Evolutionary conservation across 2,329 filamentous ascomycete genomes (phyloP), one percentile per base, ranked within the genome.

Genomic region (Aspergillus pseudoviridinutans): DNA sequence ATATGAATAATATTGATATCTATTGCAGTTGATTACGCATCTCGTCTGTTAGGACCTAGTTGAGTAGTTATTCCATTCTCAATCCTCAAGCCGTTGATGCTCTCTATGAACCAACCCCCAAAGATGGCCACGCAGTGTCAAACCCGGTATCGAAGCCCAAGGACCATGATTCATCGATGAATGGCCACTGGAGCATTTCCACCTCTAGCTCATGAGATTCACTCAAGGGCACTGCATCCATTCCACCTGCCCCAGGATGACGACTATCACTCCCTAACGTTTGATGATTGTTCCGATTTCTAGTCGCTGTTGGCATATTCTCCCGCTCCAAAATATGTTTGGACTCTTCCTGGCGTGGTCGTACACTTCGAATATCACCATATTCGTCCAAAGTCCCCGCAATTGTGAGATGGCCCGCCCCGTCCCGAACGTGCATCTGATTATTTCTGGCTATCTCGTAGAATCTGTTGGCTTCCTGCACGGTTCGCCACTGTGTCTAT

Each of bases 171-270:
- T 66, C 71, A 51, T 74, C 71, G 28, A 74, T 68, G 38, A 74
- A 74, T 0, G 71, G 71, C 71, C 71, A 74, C 55, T 74, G 71
- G 50, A 73, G 64, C 67, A 74, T 72, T 51, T 74, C 71, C 3
- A 66, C 63, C 47, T 74, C 71, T 1, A 73, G 52, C 22, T 73
- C 69, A 49, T 68, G 66, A 49, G 57, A 58, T 12, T 60, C 52
- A 46, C 53, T 29, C 9, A 58, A 55, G 10, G 44, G 44, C 5
- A 25, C 12, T 14, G 22, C 20, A 12, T 47, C 44, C 10, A 10
- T 24, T 4, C 12, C 0, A 2, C 10, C 22, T 24, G 14, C 7
- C 12, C 44, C 22, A 24, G 8, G 9, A 6, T 24, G 22, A 24
- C 44, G 22, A 46, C 20, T 17, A 46, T 24, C 20, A 24, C 20